Base-by-base conservation (phyloP, 169 alveolate genomes). In the Eimeria mitis region DNA sequence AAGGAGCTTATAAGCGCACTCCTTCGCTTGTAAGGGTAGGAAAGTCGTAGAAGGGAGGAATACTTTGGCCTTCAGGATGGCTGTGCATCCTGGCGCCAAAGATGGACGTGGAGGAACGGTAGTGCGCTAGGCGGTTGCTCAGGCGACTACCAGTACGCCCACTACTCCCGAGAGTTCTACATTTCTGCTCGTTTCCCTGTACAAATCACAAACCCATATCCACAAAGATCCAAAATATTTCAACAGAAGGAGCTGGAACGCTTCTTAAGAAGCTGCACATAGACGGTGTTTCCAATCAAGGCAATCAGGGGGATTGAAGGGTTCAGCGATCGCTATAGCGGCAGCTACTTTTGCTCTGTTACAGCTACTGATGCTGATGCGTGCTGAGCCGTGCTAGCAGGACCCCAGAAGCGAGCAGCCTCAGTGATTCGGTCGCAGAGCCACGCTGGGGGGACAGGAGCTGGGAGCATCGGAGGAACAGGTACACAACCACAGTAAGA, bases 391-490 rank as follows among this genome's bases (percentile, higher is more conserved):
- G 23, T 78, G 88, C 88, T 28, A 8, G 40, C 40, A 44, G 54
- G 21, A 78, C 88, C 47, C 31, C n/a, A 16, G 88, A 78, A 47
- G 88, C 37, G 49, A 78, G 88, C 21, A 78, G 47, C 68, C 88
- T 44, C 44, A 52, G 68, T 11, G 88, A 47, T 4, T n/a, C 40
- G 7, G 68, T 23, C 68, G 25, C 65, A 78, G 88, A 31, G 42
- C 7, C 31, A 19, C 13, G 68, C 44, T 8, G 19, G 68, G 68
- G 28, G 68, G 88, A 47, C n/a, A 78, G 88, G 68, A 78, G 88
- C 68, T 49, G 28, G 44, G 68, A 31, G 88, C 88, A 78, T 44
- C 68, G 88, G 68, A 78, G 65, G 47, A 78, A 31, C 88, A 49
- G 1, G 31, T 25, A 78, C 49, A 16, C 88, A 28, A 78, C 49